These are phyloP conservation scores for Hordeum vulgare DNA, from an alignment of 176 grass and related monocot genomes.

Conservation along the genomic window DNA sequence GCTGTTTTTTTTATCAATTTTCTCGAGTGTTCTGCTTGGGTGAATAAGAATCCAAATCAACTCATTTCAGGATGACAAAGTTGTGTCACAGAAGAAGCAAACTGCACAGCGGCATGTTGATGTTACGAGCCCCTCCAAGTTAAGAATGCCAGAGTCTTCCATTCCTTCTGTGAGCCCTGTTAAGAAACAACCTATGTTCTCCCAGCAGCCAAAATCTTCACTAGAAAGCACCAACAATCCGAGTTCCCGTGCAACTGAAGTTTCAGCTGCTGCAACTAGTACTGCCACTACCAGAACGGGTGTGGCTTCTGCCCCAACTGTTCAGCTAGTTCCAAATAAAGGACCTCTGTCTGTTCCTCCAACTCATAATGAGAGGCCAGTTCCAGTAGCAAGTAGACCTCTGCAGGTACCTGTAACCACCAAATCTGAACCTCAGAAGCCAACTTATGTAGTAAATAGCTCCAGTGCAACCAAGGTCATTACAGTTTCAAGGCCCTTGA, in stretches of 20 bases:
- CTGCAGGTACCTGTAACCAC: slow-evolving; percentile 16
- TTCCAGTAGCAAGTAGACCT: slow-evolving; percentile 25
- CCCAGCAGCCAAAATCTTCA: slow-evolving; percentile 50
- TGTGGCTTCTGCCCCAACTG: not conserved
- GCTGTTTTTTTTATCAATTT: slow-evolving; percentile 2
- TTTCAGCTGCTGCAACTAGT: slow-evolving; percentile 26
- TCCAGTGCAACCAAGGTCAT: slow-evolving; percentile 20
- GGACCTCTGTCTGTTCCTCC: slow-evolving; percentile 17
- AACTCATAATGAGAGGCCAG: slow-evolving; percentile 26
- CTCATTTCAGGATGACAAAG: slow-evolving; percentile 71
- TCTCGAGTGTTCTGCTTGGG: not conserved
- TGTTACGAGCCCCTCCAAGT: slow-evolving; percentile 36
- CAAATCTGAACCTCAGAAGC: slow-evolving; percentile 50
- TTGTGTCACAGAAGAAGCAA: slow-evolving; percentile 40
- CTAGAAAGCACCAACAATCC: slow-evolving; percentile 27
- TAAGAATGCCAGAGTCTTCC: slow-evolving; percentile 41
- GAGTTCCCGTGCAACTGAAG: slow-evolving; percentile 17
- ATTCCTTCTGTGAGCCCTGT: slow-evolving; percentile 44
- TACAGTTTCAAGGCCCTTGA: slow-evolving; percentile 50
- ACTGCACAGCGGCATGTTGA: slow-evolving; percentile 46
- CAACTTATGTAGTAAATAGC: slow-evolving; percentile 20
- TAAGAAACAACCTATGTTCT: slow-evolving; percentile 41
- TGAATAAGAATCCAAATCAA: slow-evolving; percentile 19
- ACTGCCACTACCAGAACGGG: not conserved
- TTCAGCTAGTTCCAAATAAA: slow-evolving; percentile 38